These are phyloP conservation scores for Aspergillus saccharolyticus DNA, from an alignment of 495 filamentous ascomycete genomes.

Conservation along the genomic window DNA sequence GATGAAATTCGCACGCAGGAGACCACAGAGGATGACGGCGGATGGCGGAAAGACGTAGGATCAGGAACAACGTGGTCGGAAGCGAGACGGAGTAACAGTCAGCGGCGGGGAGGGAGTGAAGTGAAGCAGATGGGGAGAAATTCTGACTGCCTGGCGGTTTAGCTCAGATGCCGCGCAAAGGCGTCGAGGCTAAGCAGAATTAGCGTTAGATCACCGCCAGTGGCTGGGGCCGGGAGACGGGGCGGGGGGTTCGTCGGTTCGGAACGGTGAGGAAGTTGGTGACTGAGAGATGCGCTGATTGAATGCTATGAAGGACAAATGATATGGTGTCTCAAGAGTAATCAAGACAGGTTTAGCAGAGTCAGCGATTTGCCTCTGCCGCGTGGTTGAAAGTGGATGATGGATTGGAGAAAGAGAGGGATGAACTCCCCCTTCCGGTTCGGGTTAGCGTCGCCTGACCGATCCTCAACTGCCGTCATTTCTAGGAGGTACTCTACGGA, in stretches of 20 bases:
- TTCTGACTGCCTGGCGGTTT: conserved; percentile 12
- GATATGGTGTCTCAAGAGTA: neutral
- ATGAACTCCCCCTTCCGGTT: no score
- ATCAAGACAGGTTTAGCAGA: neutral
- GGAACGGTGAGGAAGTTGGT: neutral
- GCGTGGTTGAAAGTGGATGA: neutral
- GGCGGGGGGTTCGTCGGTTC: neutral
- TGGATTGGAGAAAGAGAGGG: neutral
- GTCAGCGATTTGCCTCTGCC: neutral
- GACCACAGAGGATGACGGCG: neutral
- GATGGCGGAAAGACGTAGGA: neutral
- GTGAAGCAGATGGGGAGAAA: conserved; percentile 6
- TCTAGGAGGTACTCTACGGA: no score
- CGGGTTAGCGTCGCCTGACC: no score
- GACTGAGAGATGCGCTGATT: neutral
- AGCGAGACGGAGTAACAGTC: neutral
- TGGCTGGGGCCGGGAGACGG: conserved; percentile 9
- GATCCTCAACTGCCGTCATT: no score
- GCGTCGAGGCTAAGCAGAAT: conserved; percentile 5
- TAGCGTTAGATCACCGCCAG: conserved; percentile 12
- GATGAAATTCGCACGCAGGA: conserved; percentile 1
- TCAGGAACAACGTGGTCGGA: neutral
- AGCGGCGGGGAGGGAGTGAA: neutral
- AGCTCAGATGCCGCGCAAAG: conserved; percentile 6
- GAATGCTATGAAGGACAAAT: neutral